Evolutionary conservation across 2,329 filamentous ascomycete species (phyloP), one percentile per base, ranked within the genome.

Genomic region (Penicillium sp.): DNA sequence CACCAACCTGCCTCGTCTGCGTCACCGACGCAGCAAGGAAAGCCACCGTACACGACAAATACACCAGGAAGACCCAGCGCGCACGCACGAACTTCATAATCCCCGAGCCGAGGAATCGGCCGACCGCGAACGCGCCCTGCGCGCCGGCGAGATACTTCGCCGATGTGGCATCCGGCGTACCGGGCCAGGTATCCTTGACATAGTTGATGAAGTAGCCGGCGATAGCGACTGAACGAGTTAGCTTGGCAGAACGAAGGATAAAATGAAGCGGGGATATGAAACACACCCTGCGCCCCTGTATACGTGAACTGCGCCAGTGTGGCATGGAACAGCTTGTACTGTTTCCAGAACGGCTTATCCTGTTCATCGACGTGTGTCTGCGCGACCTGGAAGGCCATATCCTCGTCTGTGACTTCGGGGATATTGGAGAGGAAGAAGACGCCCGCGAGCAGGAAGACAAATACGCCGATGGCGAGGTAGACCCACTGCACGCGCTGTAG

Each of bases 291-390:
- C 0, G 88, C 84, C 46, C 89, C 89, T 0, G 89, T 87, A 69
- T 93, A 94, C 69, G 86, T 89, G 72, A 92, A 92, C 62, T 93
- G 89, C 0, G 88, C 86, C 62, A 86, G 82, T 0, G 87, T 83
- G 13, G 87, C 89, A 64, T 90, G 87, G 78, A 91, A 91, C 3
- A 92, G 79, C 25, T 84, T 83, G 71, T 88, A 91, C 63, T 90
- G 87, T 72, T 88, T 88, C 64, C 77, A 75, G 60, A 90, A 82
- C 0, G 87, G 85, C 67, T 84, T 81, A 31, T 69, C 63, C 60
- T 85, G 80, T 55, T 82, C 80, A 45, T 79, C 79, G 10, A 80
- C 79, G 54, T 83, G 79, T 68, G 73, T 75, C 56, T 83, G 79
- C 35, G 78, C 72, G 3, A 83, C 84, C 66, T 88, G 84, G 63